Percentiles rank a stretch among this genome's conserved stretches.
Evolutionary conservation across 2,329 filamentous ascomycete species (phyloP).

Genomic region (Davidsoniella eucalypti): DNA sequence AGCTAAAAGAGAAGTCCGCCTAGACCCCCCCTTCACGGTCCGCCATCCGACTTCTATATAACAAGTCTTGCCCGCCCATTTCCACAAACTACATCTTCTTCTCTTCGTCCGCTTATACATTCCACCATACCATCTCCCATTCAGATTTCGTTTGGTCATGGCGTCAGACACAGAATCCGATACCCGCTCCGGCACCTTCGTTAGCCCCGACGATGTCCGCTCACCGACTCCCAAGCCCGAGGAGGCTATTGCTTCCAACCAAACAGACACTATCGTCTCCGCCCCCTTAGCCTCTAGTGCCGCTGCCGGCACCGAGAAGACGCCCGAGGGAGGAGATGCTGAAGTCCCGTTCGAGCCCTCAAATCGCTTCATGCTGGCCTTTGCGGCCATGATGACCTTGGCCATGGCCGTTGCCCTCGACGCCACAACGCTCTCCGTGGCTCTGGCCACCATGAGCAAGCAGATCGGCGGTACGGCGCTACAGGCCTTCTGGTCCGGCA

Average conservation of each 20-base stretch:
- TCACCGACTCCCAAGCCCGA: background rate
- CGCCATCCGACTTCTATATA: too few species aligned
- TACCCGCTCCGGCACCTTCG: background rate
- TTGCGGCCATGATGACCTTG: slow-evolving; percentile 32
- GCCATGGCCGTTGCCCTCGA: slow-evolving; percentile 34
- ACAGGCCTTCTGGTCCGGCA: slow-evolving; percentile 56
- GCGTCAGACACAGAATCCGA: background rate
- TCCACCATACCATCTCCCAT: too few species aligned
- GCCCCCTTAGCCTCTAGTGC: too few species aligned
- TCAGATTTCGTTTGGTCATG: background rate
- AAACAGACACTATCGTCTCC: background rate
- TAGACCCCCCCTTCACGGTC: too few species aligned
- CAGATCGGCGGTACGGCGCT: slow-evolving; percentile 37
- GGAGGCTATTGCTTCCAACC: background rate
- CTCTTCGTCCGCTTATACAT: background rate
- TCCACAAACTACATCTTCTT: background rate
- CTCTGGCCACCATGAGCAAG: slow-evolving; percentile 26
- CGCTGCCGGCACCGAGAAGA: too few species aligned
- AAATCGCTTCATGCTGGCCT: slow-evolving; percentile 29
- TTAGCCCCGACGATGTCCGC: background rate
- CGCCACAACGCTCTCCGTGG: slow-evolving; percentile 18
- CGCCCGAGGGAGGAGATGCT: background rate
- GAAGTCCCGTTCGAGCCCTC: slow-evolving; percentile 19
- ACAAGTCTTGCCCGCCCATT: too few species aligned
- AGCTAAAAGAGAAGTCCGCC: too few species aligned